Base-by-base conservation (phyloP, 768 basidiomycete genomes). In the Tricholoma hemisulphureum region DNA sequence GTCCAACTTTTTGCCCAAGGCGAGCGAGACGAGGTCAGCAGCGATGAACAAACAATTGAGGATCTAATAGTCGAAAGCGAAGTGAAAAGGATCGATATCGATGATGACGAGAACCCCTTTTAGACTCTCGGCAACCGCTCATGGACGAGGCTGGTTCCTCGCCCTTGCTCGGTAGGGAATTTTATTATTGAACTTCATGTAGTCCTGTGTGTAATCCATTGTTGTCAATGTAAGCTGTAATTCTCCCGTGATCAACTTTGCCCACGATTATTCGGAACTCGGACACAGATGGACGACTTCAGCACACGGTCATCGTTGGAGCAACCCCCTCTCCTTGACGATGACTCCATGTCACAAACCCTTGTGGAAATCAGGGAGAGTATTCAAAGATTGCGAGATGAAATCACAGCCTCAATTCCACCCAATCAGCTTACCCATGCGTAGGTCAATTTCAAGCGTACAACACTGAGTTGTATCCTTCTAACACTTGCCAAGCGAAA, bases 21-120 rank as follows among this genome's bases (percentile, higher is more conserved):
- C 45, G 77, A 78, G 54, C 69, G 69, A 56, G 67, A 74, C 14
- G 69, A 75, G 51, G 69, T 73, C 37, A 49, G 46, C 28, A 10
- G 16, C 45, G 73, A 78, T 29, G 70, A 73, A 52, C 70, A 75
- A 39, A 67, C 72, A 54, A 63, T 61, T 14, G 73, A 65, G 43
- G 54, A 64, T 43, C 23, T 28, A 54, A 39, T 4, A 43, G 32
- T 35, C 10, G 61, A 68, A 32, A 65, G 66, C 29, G 65, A 74
- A 58, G 66, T 63, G 34, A 72, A 69, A 48, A 74, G 66, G 51
- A 73, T 68, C 62, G 75, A 77, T 65, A 76, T 74, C 53, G 72
- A 74, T 55, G 83, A 84, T 63, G 87, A 86, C 53, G 84, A 86
- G 68, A 92, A 90, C 65, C 90, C 90, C 18, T 92, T 93, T 73